Percentiles rank a stretch among this genome's conserved stretches.
These are phyloP conservation scores for Diaporthe batatas DNA, from an alignment of 2,329 filamentous ascomycete genomes.

Conservation along the genomic window DNA sequence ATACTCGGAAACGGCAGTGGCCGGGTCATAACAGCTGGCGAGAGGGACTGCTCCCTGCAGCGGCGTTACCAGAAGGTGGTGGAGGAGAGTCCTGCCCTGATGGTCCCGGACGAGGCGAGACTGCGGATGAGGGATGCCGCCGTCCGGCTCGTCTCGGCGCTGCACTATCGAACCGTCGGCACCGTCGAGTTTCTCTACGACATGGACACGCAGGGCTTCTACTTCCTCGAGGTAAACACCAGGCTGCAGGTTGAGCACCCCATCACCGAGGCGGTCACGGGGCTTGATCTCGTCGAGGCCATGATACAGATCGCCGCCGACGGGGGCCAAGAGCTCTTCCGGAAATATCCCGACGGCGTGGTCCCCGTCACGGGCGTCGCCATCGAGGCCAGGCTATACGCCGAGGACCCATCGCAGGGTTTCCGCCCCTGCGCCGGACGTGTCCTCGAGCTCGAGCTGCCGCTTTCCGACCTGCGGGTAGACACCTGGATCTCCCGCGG, in stretches of 20 bases:
- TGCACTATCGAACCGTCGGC: not conserved
- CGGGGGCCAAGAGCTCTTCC: not conserved
- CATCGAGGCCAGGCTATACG: constrained; percentile 14
- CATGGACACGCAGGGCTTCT: not conserved
- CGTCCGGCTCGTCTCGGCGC: not conserved
- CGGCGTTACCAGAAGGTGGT: not conserved
- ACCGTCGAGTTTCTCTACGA: not conserved
- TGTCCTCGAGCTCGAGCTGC: not conserved
- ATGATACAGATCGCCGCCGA: not conserved
- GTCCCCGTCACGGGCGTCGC: not conserved
- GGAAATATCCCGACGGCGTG: not conserved
- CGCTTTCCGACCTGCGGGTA: not conserved
- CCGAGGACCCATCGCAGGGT: not conserved
- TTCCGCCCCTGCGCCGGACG: not conserved
- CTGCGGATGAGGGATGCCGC: constrained; percentile 6
- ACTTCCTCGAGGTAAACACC: constrained; percentile 6
- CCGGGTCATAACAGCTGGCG: not conserved
- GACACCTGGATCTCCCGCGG: constrained; percentile 1
- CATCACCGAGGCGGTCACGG: constrained; percentile 14
- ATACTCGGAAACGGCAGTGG: not conserved
- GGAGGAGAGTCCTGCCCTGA: not conserved
- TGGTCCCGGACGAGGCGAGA: not conserved
- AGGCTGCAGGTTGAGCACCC: constrained; percentile 9
- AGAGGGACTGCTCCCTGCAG: constrained; percentile 11
- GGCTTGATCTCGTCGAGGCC: constrained; percentile 14